Evolutionary conservation across 192 early-diverging fungal genomes (phyloP).

Genomic region (Umbelopsis sp.): DNA sequence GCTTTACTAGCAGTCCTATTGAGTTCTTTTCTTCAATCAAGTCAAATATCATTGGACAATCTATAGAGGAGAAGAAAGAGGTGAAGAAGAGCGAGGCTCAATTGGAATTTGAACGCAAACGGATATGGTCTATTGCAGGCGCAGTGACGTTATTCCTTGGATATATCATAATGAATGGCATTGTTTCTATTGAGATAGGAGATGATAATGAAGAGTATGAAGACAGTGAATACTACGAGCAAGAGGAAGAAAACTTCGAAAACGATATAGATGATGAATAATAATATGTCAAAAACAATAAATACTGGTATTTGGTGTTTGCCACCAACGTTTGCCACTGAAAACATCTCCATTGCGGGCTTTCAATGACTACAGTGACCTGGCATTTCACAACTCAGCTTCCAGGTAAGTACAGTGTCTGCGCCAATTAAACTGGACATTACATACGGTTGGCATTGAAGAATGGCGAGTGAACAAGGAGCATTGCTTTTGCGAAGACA

Average conservation of each 20-base stretch:
- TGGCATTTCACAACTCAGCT: not conserved
- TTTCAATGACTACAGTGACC: not conserved
- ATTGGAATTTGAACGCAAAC: conserved; percentile 55
- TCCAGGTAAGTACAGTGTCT: not conserved
- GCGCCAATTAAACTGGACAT: not conserved
- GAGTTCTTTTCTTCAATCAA: conserved; percentile 43
- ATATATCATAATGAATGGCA: conserved; percentile 64
- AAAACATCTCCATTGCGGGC: not conserved
- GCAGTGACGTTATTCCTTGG: conserved; percentile 45
- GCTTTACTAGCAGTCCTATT: conserved; percentile 34
- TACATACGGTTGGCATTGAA: not conserved
- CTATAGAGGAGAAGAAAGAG: conserved; percentile 14
- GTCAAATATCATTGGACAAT: conserved; percentile 12
- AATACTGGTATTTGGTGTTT: not conserved
- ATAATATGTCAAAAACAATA: not conserved
- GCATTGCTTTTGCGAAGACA: conserved; percentile 50
- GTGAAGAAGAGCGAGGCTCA: conserved; percentile 40
- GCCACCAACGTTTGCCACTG: not conserved
- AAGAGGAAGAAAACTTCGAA: conserved; percentile 36
- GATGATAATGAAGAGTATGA: conserved; percentile 40
- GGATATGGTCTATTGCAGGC: conserved; percentile 50
- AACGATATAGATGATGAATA: not conserved
- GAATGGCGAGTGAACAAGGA: conserved; percentile 35
- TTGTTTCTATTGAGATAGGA: conserved; percentile 51
- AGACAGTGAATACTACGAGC: conserved; percentile 40